Conservation (phyloP, 257 asterid species). For the Forsythia viridissima region DNA sequence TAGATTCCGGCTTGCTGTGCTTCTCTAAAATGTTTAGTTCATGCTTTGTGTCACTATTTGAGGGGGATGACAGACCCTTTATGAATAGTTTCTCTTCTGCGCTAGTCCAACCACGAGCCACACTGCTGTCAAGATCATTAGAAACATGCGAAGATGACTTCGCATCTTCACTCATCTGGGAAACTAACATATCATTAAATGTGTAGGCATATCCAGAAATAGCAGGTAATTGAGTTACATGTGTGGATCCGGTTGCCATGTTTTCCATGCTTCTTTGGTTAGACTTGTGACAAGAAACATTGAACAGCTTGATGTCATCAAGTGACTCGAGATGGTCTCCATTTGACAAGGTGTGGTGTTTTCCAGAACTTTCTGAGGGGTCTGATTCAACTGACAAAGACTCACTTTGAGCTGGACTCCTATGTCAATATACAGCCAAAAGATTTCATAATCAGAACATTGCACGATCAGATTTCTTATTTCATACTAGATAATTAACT, state of each 20-base stretch:
- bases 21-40: constrained; percentile 31
- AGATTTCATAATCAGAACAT: constrained; percentile 23
- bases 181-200: constrained; percentile 39
- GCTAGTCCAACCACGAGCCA: constrained; percentile 32
- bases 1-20: constrained; percentile 30
- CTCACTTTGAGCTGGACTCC: constrained; percentile 80
- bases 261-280: constrained; percentile 37
- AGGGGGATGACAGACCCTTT: constrained; percentile 33
- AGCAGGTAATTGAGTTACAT: constrained; percentile 42
- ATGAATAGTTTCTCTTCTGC: constrained; percentile 31
- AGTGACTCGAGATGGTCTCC: constrained; percentile 43
- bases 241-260: constrained; percentile 34
- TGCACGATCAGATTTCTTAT: constrained; percentile 15
- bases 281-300: constrained; percentile 48
- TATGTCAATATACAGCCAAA: constrained; percentile 25
- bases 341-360: constrained; percentile 44
- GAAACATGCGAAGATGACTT: constrained; percentile 24
- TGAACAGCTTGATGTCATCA: constrained; percentile 36
- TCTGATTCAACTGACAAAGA: constrained; percentile 65
- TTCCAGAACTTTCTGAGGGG: constrained; percentile 64
- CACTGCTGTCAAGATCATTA: constrained; percentile 33
- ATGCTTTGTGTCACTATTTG: constrained; percentile 23
- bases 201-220: constrained; percentile 47
- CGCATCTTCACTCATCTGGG: constrained; percentile 41
- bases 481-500: neutral